Evolutionary conservation across 1,284 basidiomycete genomes (phyloP).

Genomic region (Ceratobasidium sp.): DNA sequence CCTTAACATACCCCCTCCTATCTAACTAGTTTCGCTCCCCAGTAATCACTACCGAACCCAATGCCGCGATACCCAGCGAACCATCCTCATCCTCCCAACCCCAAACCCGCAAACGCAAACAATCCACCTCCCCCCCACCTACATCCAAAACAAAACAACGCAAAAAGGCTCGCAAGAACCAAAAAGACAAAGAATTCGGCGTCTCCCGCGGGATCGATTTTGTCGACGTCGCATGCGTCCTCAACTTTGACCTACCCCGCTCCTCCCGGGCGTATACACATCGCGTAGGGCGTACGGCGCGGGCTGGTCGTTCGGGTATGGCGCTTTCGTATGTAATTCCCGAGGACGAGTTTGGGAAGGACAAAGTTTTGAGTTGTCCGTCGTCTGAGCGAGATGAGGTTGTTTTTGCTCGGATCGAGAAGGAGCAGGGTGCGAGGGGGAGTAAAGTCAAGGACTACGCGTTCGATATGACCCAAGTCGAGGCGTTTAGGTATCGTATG

Average conservation of each 20-base stretch:
- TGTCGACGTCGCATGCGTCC: constrained; percentile 95
- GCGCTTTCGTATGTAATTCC: constrained; percentile 93
- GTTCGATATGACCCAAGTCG: constrained; percentile 94
- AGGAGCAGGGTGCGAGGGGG: constrained; percentile 77
- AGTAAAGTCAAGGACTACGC: constrained; percentile 91
- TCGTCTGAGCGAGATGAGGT: constrained; percentile 81
- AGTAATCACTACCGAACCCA: constrained; percentile 30
- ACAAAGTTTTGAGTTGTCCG: constrained; percentile 72
- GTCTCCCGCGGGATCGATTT: constrained; percentile 98
- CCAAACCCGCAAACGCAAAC: constrained; percentile 52
- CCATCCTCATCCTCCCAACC: constrained; percentile 19
- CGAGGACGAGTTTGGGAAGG: constrained; percentile 79
- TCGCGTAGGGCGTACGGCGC: constrained; percentile 95
- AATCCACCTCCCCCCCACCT: constrained; percentile 47
- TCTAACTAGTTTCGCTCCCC: background rate
- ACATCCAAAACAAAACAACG: constrained; percentile 51
- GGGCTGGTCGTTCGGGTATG: constrained; percentile 94
- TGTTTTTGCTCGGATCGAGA: constrained; percentile 84
- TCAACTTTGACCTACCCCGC: constrained; percentile 97
- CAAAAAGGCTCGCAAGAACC: constrained; percentile 51
- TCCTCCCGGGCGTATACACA: constrained; percentile 95
- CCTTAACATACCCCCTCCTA: background rate
- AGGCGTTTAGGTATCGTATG: constrained; percentile 99
- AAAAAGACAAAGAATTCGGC: constrained; percentile 85
- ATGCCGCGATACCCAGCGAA: background rate